Percentiles rank a stretch among this genome's conserved stretches.
Conservation (phyloP, 345 rosid genomes). For the Populus ilicifolia region DNA sequence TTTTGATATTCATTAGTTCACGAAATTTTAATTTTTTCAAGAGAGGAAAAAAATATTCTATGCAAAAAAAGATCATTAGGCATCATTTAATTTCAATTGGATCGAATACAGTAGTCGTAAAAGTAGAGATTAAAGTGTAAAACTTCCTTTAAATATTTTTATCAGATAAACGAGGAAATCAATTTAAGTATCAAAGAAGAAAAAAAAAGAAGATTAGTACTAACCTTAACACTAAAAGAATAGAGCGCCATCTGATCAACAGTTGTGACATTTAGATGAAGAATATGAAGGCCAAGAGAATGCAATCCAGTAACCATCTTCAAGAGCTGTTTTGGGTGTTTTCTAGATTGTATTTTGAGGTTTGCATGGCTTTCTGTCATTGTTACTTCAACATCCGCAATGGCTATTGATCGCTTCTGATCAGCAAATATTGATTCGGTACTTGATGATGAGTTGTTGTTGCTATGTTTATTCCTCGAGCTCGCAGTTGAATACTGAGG, state of each 20-base stretch:
- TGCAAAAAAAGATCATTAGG: neutral
- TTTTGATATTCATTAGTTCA: neutral
- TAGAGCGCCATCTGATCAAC: conserved; percentile 42
- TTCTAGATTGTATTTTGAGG: conserved; percentile 48
- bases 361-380: conserved; percentile 55
- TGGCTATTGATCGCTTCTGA: conserved; percentile 1
- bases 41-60: neutral
- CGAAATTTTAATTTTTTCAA: neutral
- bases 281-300: conserved; percentile 40
- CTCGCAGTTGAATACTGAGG: conserved; percentile 49
- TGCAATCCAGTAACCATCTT: conserved; percentile 47
- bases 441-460: conserved; percentile 6
- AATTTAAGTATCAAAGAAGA: neutral
- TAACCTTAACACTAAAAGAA: conserved; percentile 58
- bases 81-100: neutral
- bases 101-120: neutral
- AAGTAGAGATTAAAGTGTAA: neutral
- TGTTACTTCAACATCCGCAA: conserved; percentile 61
- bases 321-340: conserved; percentile 46
- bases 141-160: neutral
- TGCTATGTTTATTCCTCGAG: neutral
- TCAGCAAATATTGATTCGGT: conserved; percentile 7
- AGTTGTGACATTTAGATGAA: conserved; percentile 60
- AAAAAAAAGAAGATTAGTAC: neutral
- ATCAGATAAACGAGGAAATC: neutral